Evolutionary conservation across 192 early-diverging fungal species (phyloP).

Genomic region (Geosiphon pyriformis): DNA sequence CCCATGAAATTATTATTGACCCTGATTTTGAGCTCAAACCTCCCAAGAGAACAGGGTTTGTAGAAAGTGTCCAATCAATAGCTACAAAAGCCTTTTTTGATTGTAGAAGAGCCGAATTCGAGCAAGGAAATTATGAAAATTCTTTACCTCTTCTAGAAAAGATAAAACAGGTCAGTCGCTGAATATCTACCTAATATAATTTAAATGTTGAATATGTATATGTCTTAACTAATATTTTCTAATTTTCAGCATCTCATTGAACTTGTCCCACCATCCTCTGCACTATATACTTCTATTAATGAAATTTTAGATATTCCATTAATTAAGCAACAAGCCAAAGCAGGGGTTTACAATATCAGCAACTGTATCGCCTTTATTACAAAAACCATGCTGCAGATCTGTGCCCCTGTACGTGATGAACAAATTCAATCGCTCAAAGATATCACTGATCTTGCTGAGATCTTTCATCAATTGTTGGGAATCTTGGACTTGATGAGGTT

Average conservation of each 20-base stretch:
- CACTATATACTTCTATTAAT: constrained; percentile 50
- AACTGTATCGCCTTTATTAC: constrained; percentile 43
- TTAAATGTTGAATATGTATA: too few relatives aligned
- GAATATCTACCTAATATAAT: background rate
- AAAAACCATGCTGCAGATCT: constrained; percentile 60
- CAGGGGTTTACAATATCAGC: constrained; percentile 50
- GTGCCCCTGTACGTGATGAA: constrained; percentile 73
- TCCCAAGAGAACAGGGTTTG: constrained; percentile 37
- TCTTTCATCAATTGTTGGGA: constrained; percentile 44
- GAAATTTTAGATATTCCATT: constrained; percentile 64
- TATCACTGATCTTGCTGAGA: constrained; percentile 41
- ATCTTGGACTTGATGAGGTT: constrained; percentile 73
- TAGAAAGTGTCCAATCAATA: constrained; percentile 50
- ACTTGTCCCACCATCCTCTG: constrained; percentile 53
- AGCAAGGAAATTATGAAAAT: constrained; percentile 35
- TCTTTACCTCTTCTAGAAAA: constrained; percentile 50
- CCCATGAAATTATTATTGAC: constrained; percentile 70
- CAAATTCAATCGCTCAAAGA: constrained; percentile 31
- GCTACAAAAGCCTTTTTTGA: constrained; percentile 73
- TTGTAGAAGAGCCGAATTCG: constrained; percentile 54
- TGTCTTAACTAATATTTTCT: background rate
- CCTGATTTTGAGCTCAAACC: constrained; percentile 59
- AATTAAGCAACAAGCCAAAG: constrained; percentile 59
- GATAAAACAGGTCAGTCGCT: constrained; percentile 47
- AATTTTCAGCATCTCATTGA: constrained; percentile 53